Base-by-base conservation (phyloP, 164 flowering plant genomes). In the Vitis rotundifolia region DNA sequence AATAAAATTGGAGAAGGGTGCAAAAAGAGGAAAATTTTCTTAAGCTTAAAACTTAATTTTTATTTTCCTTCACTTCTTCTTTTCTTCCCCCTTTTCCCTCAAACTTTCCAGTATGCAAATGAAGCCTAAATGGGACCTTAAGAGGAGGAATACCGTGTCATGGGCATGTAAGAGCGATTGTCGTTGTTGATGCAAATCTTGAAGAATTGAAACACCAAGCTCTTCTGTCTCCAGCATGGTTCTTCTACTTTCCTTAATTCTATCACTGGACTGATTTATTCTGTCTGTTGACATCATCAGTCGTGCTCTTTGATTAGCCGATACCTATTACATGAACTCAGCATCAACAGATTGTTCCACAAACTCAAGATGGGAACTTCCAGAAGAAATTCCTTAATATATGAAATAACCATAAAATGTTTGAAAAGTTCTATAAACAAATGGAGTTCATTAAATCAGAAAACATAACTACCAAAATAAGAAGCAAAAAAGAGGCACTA, bases 191-290 rank as follows among this genome's bases (percentile, higher is more conserved):
- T 84, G 87, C 73, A 89, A 71, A 71, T 89, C 91, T 63, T 85
- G 89, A 71, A 89, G 91, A 69, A 89, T 80, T 59, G 93, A 87
- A 61, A 89, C 93, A 49, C 93, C 93, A 67, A 89, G 89, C 14
- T 89, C 93, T 74, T 89, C 93, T 2, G 93, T 89, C 73, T 89
- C 91, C 68, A 87, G 79, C 93, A 89, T 89, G 68, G 85, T 86
- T 84, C 78, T 87, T 68, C 86, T 81, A 67, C 91, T 79, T 31
- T 87, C 89, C 61, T 80, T 82, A 49, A 89, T 73, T 75, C 91
- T 84, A 68, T 80, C 87, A 71, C 82, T 75, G 11, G 87, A 62
- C 16, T 77, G 79, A 68, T 83, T 68, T 67, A 87, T 59, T 61
- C 84, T 81, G 51, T 79, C 88, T 9, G 93, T 87, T 15, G 93